These are phyloP conservation scores for Quercus gilva DNA, from an alignment of 306 rosid genomes.

Conservation along the genomic window DNA sequence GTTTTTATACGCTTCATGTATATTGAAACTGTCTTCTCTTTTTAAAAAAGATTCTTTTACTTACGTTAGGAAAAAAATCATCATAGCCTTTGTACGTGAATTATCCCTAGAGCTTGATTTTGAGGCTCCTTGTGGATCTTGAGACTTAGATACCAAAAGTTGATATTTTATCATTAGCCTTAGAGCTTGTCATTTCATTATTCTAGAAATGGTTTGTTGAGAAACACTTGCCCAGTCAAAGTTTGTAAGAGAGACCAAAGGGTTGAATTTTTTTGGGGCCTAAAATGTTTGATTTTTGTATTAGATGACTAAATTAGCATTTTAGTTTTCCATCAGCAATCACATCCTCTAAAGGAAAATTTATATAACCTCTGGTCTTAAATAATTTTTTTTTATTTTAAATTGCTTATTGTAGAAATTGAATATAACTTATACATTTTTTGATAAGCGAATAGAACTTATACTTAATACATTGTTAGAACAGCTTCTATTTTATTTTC, in stretches of 20 bases:
- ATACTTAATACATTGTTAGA: too few species aligned
- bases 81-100: neutral
- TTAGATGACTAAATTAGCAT: neutral
- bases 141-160: neutral
- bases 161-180: neutral
- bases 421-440: too few species aligned
- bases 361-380: neutral
- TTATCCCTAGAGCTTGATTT: too few species aligned
- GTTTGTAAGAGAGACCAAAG: neutral
- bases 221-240: neutral
- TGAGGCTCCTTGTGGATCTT: neutral
- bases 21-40: too few species aligned
- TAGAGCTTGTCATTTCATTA: neutral
- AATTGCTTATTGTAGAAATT: neutral
- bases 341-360: neutral
- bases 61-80: too few species aligned
- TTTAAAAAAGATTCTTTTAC: too few species aligned
- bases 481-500: too few species aligned
- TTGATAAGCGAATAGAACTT: too few species aligned
- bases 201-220: neutral
- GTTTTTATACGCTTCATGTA: too few species aligned
- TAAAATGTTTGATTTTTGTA: slow-evolving; percentile 1
- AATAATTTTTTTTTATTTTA: neutral
- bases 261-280: neutral
- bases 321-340: slow-evolving; percentile 3